A percentile compares a stretch with the other conserved stretches of the same genome.
Conservation (phyloP, 345 rosid genomes). For the Populus euphratica region DNA sequence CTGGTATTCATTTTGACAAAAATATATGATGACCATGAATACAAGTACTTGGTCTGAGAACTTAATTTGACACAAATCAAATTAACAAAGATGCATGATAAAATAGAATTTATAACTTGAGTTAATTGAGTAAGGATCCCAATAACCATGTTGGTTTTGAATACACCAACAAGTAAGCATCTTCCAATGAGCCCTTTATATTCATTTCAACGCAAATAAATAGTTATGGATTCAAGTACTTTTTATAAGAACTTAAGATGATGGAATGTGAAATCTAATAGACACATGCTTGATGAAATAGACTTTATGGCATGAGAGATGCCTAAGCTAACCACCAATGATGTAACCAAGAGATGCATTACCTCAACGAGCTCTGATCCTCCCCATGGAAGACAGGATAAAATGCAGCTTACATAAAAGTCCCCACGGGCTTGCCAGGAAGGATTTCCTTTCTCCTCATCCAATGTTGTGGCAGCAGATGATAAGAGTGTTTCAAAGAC, state of each 20-base stretch:
- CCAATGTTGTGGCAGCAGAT: conserved; percentile 91
- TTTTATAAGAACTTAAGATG: too few relatives aligned
- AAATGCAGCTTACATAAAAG: conserved; percentile 83
- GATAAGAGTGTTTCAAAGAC: conserved; percentile 83
- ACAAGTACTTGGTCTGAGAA: too few relatives aligned
- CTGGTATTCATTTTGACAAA: too few relatives aligned
- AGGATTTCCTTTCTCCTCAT: conserved; percentile 97
- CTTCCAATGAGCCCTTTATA: not conserved
- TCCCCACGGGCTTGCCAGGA: conserved; percentile 96
- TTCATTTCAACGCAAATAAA: not conserved
- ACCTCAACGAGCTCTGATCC: conserved; percentile 96
- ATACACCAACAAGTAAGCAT: not conserved
- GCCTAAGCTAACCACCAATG: conserved; percentile 2
- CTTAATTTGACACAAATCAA: too few relatives aligned
- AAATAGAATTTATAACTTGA: not conserved
- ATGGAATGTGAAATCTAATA: too few relatives aligned
- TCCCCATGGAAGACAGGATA: conserved; percentile 97
- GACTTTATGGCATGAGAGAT: not conserved
- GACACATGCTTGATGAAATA: too few relatives aligned
- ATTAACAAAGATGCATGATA: too few relatives aligned
- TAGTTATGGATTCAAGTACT: too few relatives aligned
- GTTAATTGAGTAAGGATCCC: not conserved
- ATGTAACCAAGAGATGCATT: conserved; percentile 16
- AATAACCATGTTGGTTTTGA: not conserved
- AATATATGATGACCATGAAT: too few relatives aligned